Conservation (phyloP, 2,329 filamentous ascomycete genomes). For the Thielaviopsis euricoi region DNA sequence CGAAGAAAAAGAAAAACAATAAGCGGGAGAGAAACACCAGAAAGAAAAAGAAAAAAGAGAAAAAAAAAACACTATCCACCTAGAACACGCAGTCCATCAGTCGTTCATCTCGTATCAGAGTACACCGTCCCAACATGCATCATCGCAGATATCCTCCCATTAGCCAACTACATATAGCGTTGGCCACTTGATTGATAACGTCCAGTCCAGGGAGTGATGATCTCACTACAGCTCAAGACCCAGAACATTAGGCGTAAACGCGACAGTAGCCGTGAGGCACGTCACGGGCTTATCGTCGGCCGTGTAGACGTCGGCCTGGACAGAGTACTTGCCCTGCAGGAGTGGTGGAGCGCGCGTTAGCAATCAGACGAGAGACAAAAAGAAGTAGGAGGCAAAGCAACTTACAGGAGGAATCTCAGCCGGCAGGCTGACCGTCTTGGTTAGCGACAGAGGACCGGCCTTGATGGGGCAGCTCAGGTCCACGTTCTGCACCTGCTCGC, state of each 20-base stretch:
- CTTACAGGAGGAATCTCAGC: conserved; percentile 75
- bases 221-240: conserved; percentile 24
- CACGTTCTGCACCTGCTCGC: conserved; percentile 76
- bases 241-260: conserved; percentile 34
- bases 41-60: neutral
- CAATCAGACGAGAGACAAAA: neutral
- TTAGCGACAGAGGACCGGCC: conserved; percentile 55
- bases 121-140: neutral
- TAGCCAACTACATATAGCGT: no score
- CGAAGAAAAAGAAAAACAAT: neutral
- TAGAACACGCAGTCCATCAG: neutral
- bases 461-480: conserved; percentile 80
- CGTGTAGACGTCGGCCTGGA: conserved; percentile 71
- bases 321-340: conserved; percentile 68
- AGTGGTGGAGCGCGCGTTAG: neutral
- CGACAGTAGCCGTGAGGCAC: conserved; percentile 63
- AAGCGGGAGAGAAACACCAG: neutral
- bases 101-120: neutral
- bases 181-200: no score
- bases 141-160: neutral
- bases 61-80: neutral
- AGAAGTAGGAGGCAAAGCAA: conserved; percentile 14
- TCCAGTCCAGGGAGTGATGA: neutral
- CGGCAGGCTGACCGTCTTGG: conserved; percentile 73
- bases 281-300: conserved; percentile 60